phyloP scores from a whole-genome alignment of 306 rosid genomes.

The Amphicarpaea edgeworthii region DNA sequence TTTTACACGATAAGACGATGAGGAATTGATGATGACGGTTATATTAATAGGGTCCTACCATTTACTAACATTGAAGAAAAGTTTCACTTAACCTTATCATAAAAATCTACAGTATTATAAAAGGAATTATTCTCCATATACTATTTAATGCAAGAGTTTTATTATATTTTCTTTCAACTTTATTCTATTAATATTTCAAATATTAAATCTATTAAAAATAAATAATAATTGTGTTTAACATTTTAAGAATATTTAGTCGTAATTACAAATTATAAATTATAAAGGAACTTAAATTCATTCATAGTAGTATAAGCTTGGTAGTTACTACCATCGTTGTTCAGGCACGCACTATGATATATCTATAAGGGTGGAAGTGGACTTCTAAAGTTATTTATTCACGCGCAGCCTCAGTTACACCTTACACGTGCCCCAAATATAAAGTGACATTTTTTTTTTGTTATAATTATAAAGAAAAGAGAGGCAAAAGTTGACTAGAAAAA shows the following conservation, averaged over 20 bases:
- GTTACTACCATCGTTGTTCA: not conserved
- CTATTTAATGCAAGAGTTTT: not conserved
- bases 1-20: not conserved
- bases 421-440: too few species aligned
- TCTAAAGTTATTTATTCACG: not conserved
- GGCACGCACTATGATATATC: not conserved
- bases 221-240: not conserved
- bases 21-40: not conserved
- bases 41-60: not conserved
- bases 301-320: too few species aligned
- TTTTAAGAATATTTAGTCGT: not conserved
- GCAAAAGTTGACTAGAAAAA: too few species aligned
- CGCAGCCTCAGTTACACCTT: not conserved
- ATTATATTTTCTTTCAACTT: not conserved
- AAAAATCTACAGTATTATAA: not conserved
- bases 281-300: too few species aligned
- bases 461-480: too few species aligned
- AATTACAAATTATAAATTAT: too few species aligned
- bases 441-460: too few species aligned
- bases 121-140: not conserved
- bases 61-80: not conserved
- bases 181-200: not conserved
- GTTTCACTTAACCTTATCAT: not conserved
- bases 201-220: not conserved
- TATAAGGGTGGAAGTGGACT: not conserved